Base-by-base conservation (phyloP, 805 yeast species). In the Metschnikowia kofuensis region DNA sequence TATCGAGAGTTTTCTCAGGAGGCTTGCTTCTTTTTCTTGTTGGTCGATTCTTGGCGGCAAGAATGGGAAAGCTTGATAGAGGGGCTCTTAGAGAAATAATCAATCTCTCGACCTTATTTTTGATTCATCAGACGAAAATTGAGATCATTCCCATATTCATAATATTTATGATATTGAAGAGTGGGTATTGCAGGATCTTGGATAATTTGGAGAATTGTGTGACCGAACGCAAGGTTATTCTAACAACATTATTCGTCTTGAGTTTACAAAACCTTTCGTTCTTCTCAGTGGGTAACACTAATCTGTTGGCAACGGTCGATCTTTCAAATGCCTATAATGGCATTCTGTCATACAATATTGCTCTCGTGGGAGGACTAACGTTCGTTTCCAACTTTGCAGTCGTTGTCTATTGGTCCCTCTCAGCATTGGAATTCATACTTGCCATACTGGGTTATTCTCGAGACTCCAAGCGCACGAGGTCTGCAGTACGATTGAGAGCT, bases 271-370 rank as follows among this genome's bases (percentile, higher is more conserved):
- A 89, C 56, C 70, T 89, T 38, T 70, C 90, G 0, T 94, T 92
- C 63, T 94, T 88, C 69, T 87, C 88, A 16, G 76, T 86, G 63
- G 98, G 98, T 0, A 89, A 88, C 44, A 90, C 98, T 0, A 94
- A 94, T 61, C 89, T 96, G 36, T 76, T 94, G 56, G 92, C 97
- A 0, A 85, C 97, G 0, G 83, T 94, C 21, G 97, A 92, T 59
- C 74, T 94, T 26, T 82, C 96, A 0, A 91, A 92, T 63, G 91
- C 97, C 0, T 94, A 94, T 66, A 92, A 92, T 62, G 99, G 99
- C 0, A 74, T 91, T 7, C 67, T 80, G 0, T 77, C 80, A 40
- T 94, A 89, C 61, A 80, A 84, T 54, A 77, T 91, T 21, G 57
- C 79, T 7, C 62, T 79, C 2, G 96, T 92, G 5, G 96, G 96